Base-by-base conservation (phyloP, 352 stramenopile species). In the Globisporangium spinosum region DNA sequence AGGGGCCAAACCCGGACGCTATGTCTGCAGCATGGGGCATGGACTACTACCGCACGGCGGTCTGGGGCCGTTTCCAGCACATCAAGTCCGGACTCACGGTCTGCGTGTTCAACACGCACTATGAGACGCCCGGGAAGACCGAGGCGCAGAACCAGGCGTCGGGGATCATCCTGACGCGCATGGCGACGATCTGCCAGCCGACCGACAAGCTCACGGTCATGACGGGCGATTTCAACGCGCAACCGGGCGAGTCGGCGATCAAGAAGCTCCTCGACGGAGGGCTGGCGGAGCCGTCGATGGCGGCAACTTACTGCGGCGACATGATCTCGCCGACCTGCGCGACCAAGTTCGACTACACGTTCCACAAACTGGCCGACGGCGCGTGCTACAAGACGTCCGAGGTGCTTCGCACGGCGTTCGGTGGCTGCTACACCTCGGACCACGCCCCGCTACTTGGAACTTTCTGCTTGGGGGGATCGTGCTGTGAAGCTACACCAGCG, bases 61-160 rank as follows among this genome's bases (percentile, higher is more conserved):
- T 89, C 12, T 90, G 74, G 65, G 86, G 79, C 1, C 86, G 86
- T 47, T 94, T 94, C 75, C 66, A 93, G 66, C 82, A 93, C 68
- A 76, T 78, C 61, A 68, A 64, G 17, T 83, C 78, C 1, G 81
- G 83, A 22, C 66, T 80, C 10, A 90, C 81, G 0, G 82, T 91
- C 7, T 94, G 86, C 34, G 65, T 94, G 29, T 66, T 93, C 55
- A 94, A 94, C 69, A 93, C 86, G 61, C 86, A 92, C 77, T 94
- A 89, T 64, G 86, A 94, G 73, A 94, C 83, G 1, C 84, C 82
- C 17, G 86, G 86, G 5, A 90, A 94, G 25, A 77, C 89, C 27
- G 76, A 89, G 49, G 83, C 83, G 12, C 85, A 94, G 71, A 77
- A 77, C 29, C 74, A 93, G 45, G 83, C 73, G 13, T 84, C 84